Percentiles rank a stretch among this genome's conserved stretches.
Conservation (phyloP, 2,329 filamentous ascomycete species). For the Aciculosporium take region DNA sequence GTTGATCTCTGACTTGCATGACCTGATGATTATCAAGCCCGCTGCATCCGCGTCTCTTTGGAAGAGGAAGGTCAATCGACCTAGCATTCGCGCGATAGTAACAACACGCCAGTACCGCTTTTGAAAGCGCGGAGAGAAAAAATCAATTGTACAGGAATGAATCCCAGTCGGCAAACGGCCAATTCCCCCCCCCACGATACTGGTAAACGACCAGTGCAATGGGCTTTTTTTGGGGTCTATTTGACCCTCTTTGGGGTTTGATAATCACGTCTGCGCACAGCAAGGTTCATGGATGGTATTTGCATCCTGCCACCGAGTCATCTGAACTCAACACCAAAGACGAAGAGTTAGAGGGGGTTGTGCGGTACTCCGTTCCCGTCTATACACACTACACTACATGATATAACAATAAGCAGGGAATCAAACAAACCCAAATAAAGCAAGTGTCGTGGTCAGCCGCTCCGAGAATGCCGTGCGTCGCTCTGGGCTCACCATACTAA, state of each 20-base stretch:
- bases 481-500: not conserved
- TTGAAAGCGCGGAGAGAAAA: not conserved
- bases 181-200: not conserved
- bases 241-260: not conserved
- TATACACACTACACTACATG: no score
- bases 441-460: not conserved
- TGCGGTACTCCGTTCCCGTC: no score
- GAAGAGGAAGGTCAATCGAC: not conserved
- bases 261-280: not conserved
- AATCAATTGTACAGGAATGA: not conserved
- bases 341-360: no score
- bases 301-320: no score
- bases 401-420: not conserved
- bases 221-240: no score
- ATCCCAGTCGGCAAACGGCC: not conserved
- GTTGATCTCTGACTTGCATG: conserved; percentile 1
- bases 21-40: not conserved
- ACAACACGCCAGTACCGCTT: not conserved
- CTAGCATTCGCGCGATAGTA: not conserved
- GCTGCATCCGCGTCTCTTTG: not conserved
- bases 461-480: conserved; percentile 2
- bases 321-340: no score
- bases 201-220: not conserved
- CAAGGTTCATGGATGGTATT: not conserved
- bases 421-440: not conserved